Conservation (phyloP, 2,329 filamentous ascomycete genomes). For the Aspergillus tamarii region DNA sequence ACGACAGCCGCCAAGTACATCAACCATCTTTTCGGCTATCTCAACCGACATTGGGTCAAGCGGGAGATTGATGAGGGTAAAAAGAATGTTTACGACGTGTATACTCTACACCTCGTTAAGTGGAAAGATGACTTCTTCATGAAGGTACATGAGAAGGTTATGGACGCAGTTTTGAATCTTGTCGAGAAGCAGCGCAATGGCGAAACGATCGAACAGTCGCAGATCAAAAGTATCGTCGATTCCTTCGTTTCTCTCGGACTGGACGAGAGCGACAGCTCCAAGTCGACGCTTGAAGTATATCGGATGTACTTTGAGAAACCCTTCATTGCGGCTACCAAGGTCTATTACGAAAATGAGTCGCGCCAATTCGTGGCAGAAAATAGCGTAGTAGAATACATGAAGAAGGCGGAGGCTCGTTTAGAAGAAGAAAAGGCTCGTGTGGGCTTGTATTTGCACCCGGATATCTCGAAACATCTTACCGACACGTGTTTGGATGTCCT, state of each 20-base stretch:
- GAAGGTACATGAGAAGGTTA: constrained; percentile 82
- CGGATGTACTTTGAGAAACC: constrained; percentile 89
- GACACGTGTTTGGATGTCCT: constrained; percentile 86
- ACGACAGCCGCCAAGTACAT: constrained; percentile 96
- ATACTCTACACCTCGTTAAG: constrained; percentile 91
- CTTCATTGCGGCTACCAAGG: constrained; percentile 80
- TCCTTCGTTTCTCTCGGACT: constrained; percentile 94
- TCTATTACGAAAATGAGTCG: constrained; percentile 90
- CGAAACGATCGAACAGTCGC: constrained; percentile 94
- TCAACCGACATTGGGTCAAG: constrained; percentile 99
- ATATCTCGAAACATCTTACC: constrained; percentile 83
- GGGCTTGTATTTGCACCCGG: constrained; percentile 83
- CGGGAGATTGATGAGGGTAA: constrained; percentile 98
- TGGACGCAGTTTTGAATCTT: constrained; percentile 90
- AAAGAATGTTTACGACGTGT: constrained; percentile 97
- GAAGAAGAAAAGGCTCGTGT: constrained; percentile 95
- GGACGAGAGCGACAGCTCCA: constrained; percentile 88
- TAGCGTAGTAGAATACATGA: constrained; percentile 99
- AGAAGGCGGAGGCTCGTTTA: constrained; percentile 89
- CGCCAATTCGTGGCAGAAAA: constrained; percentile 95
- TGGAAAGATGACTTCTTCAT: constrained; percentile 93
- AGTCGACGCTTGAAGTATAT: constrained; percentile 95
- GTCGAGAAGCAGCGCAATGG: constrained; percentile 97
- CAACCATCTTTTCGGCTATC: constrained; percentile 93
- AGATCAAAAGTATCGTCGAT: constrained; percentile 96